phyloP scores from a whole-genome alignment of 192 early-diverging fungal species.

The Umbelopsis sp. region DNA sequence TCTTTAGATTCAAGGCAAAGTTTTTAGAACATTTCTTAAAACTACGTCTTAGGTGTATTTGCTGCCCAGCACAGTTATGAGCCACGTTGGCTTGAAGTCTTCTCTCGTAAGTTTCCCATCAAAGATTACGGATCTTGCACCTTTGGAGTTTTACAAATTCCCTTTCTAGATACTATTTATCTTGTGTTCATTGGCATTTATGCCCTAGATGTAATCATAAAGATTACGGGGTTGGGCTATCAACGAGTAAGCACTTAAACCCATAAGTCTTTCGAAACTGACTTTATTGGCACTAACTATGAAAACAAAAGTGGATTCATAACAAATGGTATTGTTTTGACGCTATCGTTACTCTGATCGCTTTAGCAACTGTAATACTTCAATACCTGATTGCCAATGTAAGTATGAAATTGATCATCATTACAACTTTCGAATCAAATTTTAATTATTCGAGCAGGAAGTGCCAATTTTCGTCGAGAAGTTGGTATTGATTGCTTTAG shows the following conservation, averaged over 20 bases:
- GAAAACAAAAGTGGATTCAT: constrained; percentile 4
- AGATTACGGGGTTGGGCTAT: constrained; percentile 18
- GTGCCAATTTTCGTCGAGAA: constrained; percentile 5
- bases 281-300: background rate
- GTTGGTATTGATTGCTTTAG: constrained; percentile 15
- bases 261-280: background rate
- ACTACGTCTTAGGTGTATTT: constrained; percentile 16
- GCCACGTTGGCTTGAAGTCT: constrained; percentile 14
- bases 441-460: background rate
- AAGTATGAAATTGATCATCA: background rate
- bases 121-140: background rate
- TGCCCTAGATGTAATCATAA: constrained; percentile 10
- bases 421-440: background rate
- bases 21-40: background rate
- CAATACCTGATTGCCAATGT: background rate
- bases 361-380: background rate
- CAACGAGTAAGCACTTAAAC: background rate
- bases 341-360: background rate
- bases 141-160: background rate
- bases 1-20: background rate
- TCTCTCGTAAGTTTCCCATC: constrained; percentile 17
- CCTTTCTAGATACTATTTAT: background rate
- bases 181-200: constrained; percentile 20
- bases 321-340: constrained; percentile 30
- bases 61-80: constrained; percentile 17